Conservation (phyloP, 306 rosid species). For the Cucurbita argyrosperma region DNA sequence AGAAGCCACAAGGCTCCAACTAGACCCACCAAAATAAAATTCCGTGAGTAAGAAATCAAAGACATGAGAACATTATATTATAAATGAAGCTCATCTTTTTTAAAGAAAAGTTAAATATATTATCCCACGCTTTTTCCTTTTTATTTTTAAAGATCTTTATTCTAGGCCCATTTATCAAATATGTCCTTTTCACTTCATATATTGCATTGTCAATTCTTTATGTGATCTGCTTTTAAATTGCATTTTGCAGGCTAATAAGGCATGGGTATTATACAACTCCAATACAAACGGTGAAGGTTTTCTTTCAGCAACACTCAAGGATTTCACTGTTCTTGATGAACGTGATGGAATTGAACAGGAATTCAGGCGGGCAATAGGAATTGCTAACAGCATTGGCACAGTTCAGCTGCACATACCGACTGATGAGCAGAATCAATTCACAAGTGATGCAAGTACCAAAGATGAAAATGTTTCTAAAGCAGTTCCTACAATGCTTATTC, state of each 20-base stretch:
- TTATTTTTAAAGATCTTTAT: background rate
- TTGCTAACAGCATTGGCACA: conserved; percentile 38
- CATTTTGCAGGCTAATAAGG: conserved; percentile 49
- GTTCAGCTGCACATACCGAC: conserved; percentile 17
- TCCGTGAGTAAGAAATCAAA: background rate
- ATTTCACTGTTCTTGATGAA: conserved; percentile 74
- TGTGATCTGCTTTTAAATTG: background rate
- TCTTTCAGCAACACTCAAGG: conserved; percentile 82
- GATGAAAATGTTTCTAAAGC: conserved; percentile 22
- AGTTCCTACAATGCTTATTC: conserved; percentile 78
- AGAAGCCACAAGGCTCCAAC: background rate
- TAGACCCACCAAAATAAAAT: background rate
- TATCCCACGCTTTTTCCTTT: background rate
- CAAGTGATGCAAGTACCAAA: conserved; percentile 17
- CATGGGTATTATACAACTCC: conserved; percentile 85
- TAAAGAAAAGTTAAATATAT: background rate
- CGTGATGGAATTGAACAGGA: conserved; percentile 79
- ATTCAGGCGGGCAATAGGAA: conserved; percentile 86
- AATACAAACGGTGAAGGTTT: conserved; percentile 59
- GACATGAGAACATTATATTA: no score
- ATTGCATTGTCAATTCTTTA: background rate
- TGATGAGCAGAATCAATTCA: conserved; percentile 22
- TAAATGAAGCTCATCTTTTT: background rate
- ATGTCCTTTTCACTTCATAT: background rate
- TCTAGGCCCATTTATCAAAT: background rate